phyloP scores from a whole-genome alignment of 345 rosid genomes.

The Ailanthus altissimus region DNA sequence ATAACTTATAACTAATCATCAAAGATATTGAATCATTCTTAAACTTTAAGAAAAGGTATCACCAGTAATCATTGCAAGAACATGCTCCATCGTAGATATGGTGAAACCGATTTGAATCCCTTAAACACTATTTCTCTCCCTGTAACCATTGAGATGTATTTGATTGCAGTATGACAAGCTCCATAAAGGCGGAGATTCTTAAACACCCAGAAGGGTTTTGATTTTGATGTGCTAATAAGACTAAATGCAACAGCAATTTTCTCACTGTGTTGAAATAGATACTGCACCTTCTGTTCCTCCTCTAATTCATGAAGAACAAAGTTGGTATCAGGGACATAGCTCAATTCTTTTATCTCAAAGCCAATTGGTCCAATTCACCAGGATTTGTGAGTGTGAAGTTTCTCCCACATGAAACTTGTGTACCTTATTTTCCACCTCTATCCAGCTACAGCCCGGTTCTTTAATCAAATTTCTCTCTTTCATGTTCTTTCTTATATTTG shows the following conservation, averaged over 20 bases:
- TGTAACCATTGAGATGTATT: slow-evolving; percentile 49
- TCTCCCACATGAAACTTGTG: slow-evolving; percentile 75
- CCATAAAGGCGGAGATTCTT: slow-evolving; percentile 72
- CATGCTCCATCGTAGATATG: slow-evolving; percentile 73
- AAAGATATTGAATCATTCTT: no score
- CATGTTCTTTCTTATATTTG: slow-evolving; percentile 60
- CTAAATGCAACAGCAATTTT: slow-evolving; percentile 76
- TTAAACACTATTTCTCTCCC: slow-evolving; percentile 68
- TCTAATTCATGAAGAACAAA: slow-evolving; percentile 73
- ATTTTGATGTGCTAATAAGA: slow-evolving; percentile 50
- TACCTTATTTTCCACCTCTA: slow-evolving; percentile 61
- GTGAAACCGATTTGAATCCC: slow-evolving; percentile 78
- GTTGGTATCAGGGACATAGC: slow-evolving; percentile 67
- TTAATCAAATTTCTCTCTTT: slow-evolving; percentile 56
- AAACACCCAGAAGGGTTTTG: slow-evolving; percentile 62
- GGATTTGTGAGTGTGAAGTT: slow-evolving; percentile 55
- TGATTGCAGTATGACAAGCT: slow-evolving; percentile 75
- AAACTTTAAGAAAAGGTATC: neutral
- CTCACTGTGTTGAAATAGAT: slow-evolving; percentile 74
- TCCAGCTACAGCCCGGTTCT: slow-evolving; percentile 86
- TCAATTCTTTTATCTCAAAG: slow-evolving; percentile 47
- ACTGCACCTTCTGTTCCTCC: slow-evolving; percentile 61
- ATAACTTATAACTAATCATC: neutral
- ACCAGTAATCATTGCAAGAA: slow-evolving; percentile 84
- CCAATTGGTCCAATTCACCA: slow-evolving; percentile 45